A percentile compares a stretch with the other conserved stretches of the same genome.
Conservation (phyloP, 805 yeast species). For the Ogataea populi-albae region DNA sequence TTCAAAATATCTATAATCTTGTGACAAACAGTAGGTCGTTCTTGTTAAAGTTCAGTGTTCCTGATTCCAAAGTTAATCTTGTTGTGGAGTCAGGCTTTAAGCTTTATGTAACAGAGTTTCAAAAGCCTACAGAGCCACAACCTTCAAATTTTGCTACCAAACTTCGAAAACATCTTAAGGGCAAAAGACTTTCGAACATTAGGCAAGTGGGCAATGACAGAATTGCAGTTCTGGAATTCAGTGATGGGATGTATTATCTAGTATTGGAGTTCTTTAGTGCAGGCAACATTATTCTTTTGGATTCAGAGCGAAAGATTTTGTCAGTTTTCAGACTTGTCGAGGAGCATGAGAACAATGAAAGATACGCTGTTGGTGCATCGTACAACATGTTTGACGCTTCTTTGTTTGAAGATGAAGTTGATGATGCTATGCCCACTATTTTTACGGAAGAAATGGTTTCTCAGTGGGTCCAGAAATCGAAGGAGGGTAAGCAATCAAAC, state of each 20-base stretch:
- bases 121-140: conserved; percentile 72
- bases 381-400: conserved; percentile 60
- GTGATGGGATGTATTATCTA: conserved; percentile 74
- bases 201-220: conserved; percentile 79
- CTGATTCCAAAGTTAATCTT: conserved; percentile 73
- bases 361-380: conserved; percentile 70
- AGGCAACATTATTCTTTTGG: conserved; percentile 81
- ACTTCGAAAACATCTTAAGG: conserved; percentile 79
- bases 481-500: conserved; percentile 35
- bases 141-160: conserved; percentile 88
- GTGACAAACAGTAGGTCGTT: conserved; percentile 70
- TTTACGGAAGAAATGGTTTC: conserved; percentile 34
- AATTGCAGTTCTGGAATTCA: conserved; percentile 77
- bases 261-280: conserved; percentile 94
- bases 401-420: conserved; percentile 34
- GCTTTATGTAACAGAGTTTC: conserved; percentile 73
- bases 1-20: conserved; percentile 83
- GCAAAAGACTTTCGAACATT: conserved; percentile 70
- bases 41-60: conserved; percentile 73
- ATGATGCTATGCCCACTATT: background rate
- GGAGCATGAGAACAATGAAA: conserved; percentile 61
- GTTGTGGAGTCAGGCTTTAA: conserved; percentile 87
- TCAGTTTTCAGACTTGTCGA: conserved; percentile 76
- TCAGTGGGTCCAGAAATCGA: conserved; percentile 39
- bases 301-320: conserved; percentile 62